Evolutionary conservation across 352 stramenopile species (phyloP).

Genomic region (Pythium coloratum): DNA sequence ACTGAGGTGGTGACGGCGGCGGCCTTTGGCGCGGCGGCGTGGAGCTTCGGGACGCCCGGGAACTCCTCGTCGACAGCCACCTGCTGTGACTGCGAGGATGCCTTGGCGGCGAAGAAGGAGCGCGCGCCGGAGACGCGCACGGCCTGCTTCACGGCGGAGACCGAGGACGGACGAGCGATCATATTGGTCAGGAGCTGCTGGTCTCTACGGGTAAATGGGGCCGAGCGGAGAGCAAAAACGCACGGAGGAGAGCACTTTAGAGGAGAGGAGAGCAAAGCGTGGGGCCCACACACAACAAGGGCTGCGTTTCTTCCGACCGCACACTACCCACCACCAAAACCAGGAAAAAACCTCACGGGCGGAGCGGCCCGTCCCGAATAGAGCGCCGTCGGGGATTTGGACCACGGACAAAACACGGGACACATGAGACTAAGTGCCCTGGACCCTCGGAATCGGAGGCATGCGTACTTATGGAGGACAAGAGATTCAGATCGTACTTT

Average conservation of each 20-base stretch:
- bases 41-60: conserved; percentile 42
- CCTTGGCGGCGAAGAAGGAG: conserved; percentile 63
- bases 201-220: not conserved
- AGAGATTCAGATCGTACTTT: conserved; percentile 11
- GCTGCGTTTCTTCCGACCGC: conserved; percentile 22
- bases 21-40: conserved; percentile 37
- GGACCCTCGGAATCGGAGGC: not conserved
- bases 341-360: conserved; percentile 24
- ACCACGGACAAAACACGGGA: not conserved
- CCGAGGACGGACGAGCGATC: conserved; percentile 2
- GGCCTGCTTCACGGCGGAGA: not conserved
- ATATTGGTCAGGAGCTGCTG: not conserved
- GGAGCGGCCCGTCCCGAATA: conserved; percentile 6
- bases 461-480: not conserved
- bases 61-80: conserved; percentile 68
- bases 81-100: conserved; percentile 57
- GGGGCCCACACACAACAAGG: not conserved
- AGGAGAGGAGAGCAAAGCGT: not conserved
- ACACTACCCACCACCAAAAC: conserved; percentile 27
- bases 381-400: too few species aligned
- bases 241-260: not conserved
- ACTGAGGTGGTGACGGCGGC: conserved; percentile 38
- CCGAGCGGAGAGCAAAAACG: not conserved
- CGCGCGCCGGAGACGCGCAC: conserved; percentile 37
- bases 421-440: not conserved